These are phyloP conservation scores for Claviceps humidiphila DNA, from an alignment of 2,329 filamentous ascomycete species.

Conservation along the genomic window DNA sequence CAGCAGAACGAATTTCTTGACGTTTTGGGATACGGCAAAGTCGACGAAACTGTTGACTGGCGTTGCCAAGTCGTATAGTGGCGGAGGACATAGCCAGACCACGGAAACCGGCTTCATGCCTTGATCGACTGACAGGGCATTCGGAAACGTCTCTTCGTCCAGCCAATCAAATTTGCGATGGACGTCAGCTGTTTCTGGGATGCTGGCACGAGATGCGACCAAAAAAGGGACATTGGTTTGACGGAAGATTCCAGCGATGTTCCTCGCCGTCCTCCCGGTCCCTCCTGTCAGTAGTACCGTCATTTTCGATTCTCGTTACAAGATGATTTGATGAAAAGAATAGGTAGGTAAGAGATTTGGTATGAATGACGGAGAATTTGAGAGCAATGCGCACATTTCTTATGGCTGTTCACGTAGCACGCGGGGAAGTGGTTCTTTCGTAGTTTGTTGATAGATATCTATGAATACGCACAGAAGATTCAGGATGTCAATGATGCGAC, in stretches of 20 bases:
- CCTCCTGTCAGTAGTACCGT: neutral
- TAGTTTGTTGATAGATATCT: neutral
- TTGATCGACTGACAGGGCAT: neutral
- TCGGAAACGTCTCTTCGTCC: neutral
- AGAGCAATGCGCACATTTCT: too few relatives aligned
- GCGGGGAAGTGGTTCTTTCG: neutral
- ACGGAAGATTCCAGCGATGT: neutral
- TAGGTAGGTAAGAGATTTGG: too few relatives aligned
- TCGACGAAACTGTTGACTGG: neutral
- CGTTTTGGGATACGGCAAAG: neutral
- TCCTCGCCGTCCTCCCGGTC: neutral
- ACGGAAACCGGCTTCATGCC: neutral
- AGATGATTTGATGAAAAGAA: neutral
- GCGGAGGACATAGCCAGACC: neutral
- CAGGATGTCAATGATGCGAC: too few relatives aligned
- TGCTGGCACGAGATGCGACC: neutral
- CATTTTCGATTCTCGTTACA: neutral
- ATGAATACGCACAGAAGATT: neutral
- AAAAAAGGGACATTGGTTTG: neutral
- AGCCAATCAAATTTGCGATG: neutral
- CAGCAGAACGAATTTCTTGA: neutral
- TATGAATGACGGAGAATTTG: too few relatives aligned
- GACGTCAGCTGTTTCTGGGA: neutral
- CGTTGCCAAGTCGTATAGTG: neutral
- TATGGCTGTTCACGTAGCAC: too few relatives aligned